These are phyloP conservation scores for Chlamydomonas reinhardtii DNA, from an alignment of 163 green algal genomes.

Conservation along the genomic window DNA sequence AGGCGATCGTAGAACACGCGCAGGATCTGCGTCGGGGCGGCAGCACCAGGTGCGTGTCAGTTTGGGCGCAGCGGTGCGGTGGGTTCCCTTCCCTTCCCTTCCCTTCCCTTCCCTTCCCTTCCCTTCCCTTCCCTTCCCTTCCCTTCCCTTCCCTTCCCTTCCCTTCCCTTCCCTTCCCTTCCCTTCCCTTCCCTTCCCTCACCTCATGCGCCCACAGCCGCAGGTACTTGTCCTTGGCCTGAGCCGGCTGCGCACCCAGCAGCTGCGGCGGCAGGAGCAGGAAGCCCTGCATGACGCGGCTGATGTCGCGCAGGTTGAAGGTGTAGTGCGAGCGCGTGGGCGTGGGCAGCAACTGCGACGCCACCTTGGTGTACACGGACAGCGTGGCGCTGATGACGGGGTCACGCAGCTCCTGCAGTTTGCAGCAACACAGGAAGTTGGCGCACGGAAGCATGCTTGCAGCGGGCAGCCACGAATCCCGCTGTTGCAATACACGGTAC, in stretches of 20 bases:
- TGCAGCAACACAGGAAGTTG: too few species aligned
- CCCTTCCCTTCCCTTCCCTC: too few species aligned
- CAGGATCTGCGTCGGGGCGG: slow-evolving; percentile 61
- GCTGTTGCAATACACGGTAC: too few species aligned
- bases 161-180: too few species aligned
- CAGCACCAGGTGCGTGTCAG: background rate
- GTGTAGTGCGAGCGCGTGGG: slow-evolving; percentile 85
- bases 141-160: too few species aligned
- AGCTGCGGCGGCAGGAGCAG: slow-evolving; percentile 67
- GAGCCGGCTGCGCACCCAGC: slow-evolving; percentile 36
- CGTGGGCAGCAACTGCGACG: slow-evolving; percentile 74
- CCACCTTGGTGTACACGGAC: slow-evolving; percentile 74
- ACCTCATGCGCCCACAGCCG: slow-evolving; percentile 83
- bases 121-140: too few species aligned
- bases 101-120: too few species aligned
- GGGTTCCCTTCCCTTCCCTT: too few species aligned
- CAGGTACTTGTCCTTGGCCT: slow-evolving; percentile 66
- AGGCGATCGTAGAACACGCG: slow-evolving; percentile 88
- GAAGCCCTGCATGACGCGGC: slow-evolving; percentile 76
- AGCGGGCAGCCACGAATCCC: too few species aligned
- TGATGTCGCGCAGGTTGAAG: slow-evolving; percentile 85
- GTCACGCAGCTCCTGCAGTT: slow-evolving; percentile 53
- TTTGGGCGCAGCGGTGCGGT: too few species aligned
- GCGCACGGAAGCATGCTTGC: too few species aligned
- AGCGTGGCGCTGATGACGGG: slow-evolving; percentile 75